Base-by-base conservation (phyloP, 306 rosid genomes). In the Cucurbita maxima region DNA sequence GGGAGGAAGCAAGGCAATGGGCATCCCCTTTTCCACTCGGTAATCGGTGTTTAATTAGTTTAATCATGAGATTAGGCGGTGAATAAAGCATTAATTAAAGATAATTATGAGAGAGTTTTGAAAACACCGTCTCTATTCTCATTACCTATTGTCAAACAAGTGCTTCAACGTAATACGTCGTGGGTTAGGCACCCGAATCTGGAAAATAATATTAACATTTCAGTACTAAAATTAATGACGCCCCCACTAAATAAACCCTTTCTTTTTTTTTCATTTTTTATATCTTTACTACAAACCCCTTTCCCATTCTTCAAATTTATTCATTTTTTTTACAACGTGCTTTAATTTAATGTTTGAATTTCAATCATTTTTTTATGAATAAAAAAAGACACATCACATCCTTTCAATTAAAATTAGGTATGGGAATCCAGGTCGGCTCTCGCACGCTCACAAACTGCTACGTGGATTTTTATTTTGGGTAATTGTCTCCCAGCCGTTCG, bases 361-460 rank as follows among this genome's bases (percentile, higher is more conserved):
- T 30, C 34, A 30, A 30, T 30, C 3, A 30, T 30, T 30, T 30
- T 30, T 30, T 3, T 30, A 30, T 30, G 2, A 30, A 30, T 2
- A 30, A 30, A 6, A 11, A 45, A 30, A 16, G 10, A 74, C 38
- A 66, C 0, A n/a, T 36, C 13, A 8, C 22, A 37, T 36, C 30
- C 6, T 8, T 43, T 18, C 34, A 19, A 48, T 61, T 61, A 0
- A 62, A 40, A 1, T 37, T 62, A 9, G 70, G 70, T 38, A 7
- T 1, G 14, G 61, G 72, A 56, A 47, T 83, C 78, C 74, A 71
- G 62, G 79, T 80, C 81, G 84, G 84, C 75, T 12, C 44, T 77
- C 38, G 53, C 70, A 60, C 50, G 78, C 34, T 63, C 72, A 78
- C 48, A 79, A 81, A 58, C 76, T 8, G 81, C 74, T 57, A 76